phyloP scores from a whole-genome alignment of 768 basidiomycete genomes.

The Udeniomyces megalosporus region DNA sequence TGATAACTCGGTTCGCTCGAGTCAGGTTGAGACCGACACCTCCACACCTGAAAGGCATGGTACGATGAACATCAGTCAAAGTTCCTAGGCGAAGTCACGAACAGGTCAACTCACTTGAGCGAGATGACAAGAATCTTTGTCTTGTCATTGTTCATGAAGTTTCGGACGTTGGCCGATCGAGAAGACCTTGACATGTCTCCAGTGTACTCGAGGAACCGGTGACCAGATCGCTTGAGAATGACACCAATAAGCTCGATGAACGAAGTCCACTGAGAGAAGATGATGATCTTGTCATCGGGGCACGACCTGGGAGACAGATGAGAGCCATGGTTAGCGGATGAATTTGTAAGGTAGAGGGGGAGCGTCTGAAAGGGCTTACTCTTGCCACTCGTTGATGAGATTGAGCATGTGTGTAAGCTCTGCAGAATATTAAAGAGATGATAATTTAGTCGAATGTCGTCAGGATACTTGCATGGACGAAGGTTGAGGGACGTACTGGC shows the following conservation, averaged over 20 bases:
- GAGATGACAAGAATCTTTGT: constrained; percentile 29
- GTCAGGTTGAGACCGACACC: constrained; percentile 21
- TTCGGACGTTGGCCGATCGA: constrained; percentile 24
- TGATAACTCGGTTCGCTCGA: constrained; percentile 21
- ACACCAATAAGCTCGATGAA: constrained; percentile 48
- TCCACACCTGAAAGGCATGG: constrained; percentile 27
- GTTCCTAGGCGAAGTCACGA: neutral
- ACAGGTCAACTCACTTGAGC: constrained; percentile 26
- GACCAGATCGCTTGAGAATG: constrained; percentile 36
- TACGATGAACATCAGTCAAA: constrained; percentile 18
- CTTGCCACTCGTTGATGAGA: neutral
- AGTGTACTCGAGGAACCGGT: constrained; percentile 21
- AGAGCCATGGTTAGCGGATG: constrained; percentile 12
- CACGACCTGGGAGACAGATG: neutral
- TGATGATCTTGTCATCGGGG: constrained; percentile 28
- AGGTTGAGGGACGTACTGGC: neutral
- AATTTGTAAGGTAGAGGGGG: neutral
- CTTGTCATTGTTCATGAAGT: constrained; percentile 23
- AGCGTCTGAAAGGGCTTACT: neutral
- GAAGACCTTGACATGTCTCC: constrained; percentile 28
- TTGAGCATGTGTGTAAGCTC: constrained; percentile 19
- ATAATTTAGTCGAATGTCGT: neutral
- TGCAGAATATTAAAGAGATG: too few relatives aligned
- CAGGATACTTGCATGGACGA: neutral
- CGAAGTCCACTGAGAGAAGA: constrained; percentile 56